Conservation (phyloP, 225 moss, liverwort and hornwort species). For the Polytrichum formosum region DNA sequence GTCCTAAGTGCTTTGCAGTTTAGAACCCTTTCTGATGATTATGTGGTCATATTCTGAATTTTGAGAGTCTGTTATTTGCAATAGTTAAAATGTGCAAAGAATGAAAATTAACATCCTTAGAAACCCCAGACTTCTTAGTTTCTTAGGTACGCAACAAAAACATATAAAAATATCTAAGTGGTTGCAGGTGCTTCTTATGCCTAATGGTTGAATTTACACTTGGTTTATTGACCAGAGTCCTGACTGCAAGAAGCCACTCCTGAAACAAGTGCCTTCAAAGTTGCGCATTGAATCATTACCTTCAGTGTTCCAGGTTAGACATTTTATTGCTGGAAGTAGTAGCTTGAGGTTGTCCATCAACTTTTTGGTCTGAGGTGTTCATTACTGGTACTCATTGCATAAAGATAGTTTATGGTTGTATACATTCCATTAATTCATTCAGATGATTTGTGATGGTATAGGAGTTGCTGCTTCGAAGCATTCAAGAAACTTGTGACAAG, state of each 20-base stretch:
- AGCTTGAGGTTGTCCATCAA: neutral
- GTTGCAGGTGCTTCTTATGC: neutral
- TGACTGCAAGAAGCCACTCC: neutral
- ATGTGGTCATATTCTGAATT: no score
- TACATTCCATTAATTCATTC: neutral
- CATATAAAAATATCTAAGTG: neutral
- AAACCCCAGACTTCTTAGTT: neutral
- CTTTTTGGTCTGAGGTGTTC: neutral
- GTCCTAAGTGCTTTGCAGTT: no score
- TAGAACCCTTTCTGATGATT: no score
- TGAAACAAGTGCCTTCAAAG: constrained; percentile 38
- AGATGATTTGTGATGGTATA: constrained; percentile 11
- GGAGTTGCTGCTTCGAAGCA: constrained; percentile 43
- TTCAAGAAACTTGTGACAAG: constrained; percentile 20
- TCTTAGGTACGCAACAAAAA: neutral
- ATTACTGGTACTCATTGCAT: neutral
- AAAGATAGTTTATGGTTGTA: neutral
- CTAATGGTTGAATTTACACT: neutral
- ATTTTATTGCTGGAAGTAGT: constrained; percentile 4
- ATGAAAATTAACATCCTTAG: neutral
- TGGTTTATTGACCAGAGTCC: neutral
- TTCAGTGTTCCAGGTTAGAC: constrained; percentile 46
- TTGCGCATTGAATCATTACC: constrained; percentile 29
- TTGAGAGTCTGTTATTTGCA: neutral
- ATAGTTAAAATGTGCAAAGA: neutral